A percentile compares a stretch with the other conserved stretches of the same genome.
Conservation (phyloP, 129 eudicot species). For the Artemisia annua region DNA sequence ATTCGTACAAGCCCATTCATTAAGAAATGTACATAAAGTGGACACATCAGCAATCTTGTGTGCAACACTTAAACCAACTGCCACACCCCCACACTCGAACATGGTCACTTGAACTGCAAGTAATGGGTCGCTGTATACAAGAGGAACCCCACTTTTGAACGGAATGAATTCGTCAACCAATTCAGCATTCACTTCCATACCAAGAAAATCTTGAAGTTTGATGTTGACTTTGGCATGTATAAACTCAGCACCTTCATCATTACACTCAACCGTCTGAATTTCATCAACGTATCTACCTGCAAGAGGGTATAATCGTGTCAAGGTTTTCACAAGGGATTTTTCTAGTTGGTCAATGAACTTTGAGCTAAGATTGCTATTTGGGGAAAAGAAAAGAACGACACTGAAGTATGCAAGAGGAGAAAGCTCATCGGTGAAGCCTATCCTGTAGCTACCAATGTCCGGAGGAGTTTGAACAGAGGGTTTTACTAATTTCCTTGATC, state of each 20-base stretch:
- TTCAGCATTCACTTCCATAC: not conserved
- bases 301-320: conserved; percentile 34
- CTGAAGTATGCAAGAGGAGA: not conserved
- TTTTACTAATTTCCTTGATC: conserved; percentile 17
- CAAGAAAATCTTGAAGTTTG: not conserved
- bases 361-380: not conserved
- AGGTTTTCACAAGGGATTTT: not conserved
- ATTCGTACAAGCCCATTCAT: conserved; percentile 17
- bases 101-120: conserved; percentile 22
- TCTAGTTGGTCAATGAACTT: not conserved
- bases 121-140: conserved; percentile 13
- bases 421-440: conserved; percentile 23
- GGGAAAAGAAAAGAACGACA: conserved; percentile 22
- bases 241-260: conserved; percentile 34
- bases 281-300: conserved; percentile 28
- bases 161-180: conserved; percentile 18
- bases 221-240: conserved; percentile 11
- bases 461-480: conserved; percentile 31
- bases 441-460: conserved; percentile 6
- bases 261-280: conserved; percentile 17
- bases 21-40: conserved; percentile 14
- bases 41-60: conserved; percentile 30
- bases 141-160: conserved; percentile 7
- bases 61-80: conserved; percentile 25
- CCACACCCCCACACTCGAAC: conserved; percentile 34